Evolutionary conservation across 2,329 filamentous ascomycete genomes (phyloP), one percentile per base, ranked within the genome.

Genomic region (Botrytis tulipae): DNA sequence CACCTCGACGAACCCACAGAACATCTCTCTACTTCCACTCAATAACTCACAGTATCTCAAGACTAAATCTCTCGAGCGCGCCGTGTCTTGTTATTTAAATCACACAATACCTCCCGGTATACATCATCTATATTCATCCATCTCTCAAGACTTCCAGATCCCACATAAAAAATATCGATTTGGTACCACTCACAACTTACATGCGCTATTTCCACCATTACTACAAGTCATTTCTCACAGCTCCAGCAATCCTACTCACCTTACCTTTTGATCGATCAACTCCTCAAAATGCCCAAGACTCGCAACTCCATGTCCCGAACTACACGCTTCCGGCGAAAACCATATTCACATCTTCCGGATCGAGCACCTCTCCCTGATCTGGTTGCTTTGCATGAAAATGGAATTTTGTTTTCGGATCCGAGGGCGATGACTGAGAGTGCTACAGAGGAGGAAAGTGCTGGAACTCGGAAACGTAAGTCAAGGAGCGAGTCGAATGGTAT

Each of bases 401-500:
- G 18, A 60, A 35, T 8, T 12, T 25, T 60, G 20, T 25, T 60
- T 12, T 60, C 32, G 20, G 32, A 60, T 60, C 3, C 8, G 57
- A 35, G 29, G 18, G 18, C 18, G 9, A 35, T 60, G 18, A 4
- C 1, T 0, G 57, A 60, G 57, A 59, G 57, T 1, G 29, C 18
- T 32, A 59, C 9, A 6, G 57, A 59, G 18, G 29, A 59, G 29
- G 57, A 59, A 22, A 9, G 5, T 35, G 18, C 8, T 22, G 9
- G 9, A 9, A 22, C 0, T 10, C 22, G 0, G 20, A 22, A 10
- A 22, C 8, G 1, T 12, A 25, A 2, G 20, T 4, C 18, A 3
- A 35, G 32, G 18, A 22, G 29, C 0, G n/a, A 57, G 14, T 18
- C 18, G 16, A 29, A 32, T 9, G 14, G n/a, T 57, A 57, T 57